Base-by-base conservation (phyloP, 129 eudicot genomes). In the Lactuca saligna region DNA sequence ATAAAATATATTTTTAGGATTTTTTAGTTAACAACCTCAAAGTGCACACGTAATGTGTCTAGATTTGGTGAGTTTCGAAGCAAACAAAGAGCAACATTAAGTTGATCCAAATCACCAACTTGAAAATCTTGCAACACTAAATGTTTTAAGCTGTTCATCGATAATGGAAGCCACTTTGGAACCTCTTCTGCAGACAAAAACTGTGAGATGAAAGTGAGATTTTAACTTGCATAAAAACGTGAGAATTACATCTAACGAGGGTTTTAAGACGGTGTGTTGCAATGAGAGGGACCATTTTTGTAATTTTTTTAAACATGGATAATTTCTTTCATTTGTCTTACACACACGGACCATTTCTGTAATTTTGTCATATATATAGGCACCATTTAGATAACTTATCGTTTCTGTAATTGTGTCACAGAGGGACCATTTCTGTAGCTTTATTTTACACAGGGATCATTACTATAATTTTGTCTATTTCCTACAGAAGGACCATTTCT, bases 11-110 rank as follows among this genome's bases (percentile, higher is more conserved):
- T 20, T n/a, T 58, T 66, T 65, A 49, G 32, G 34, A 29, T 9
- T 54, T 42, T 8, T 42, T 42, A 25, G 14, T 50, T 65, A 57
- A 73, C 72, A 61, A 17, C 17, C 14, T 4, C 32, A 51, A 7
- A 1, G 37, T 17, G 9, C 17, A n/a, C 8, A 11, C 57, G 8
- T 25, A 74, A 39, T 13, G 2, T 49, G 31, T 11, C 35, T 51
- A 74, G 8, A 44, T 65, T 65, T 3, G 72, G 72, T 39, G 70
- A 61, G 57, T 20, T 69, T 20, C 31, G 64, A 69, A 74, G 66
- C 66, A 66, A 69, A 69, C 51, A 46, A 46, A 46, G 51, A 46
- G 51, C 51, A 46, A n/a, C 51, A 11, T 46, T 15, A 46, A 46
- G 59, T 61, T 69, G 65, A 44, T 44, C 65, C 54, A 38, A 54